Evolutionary conservation across 1,284 basidiomycete species (phyloP).

Genomic region (Naganishia cerealis): DNA sequence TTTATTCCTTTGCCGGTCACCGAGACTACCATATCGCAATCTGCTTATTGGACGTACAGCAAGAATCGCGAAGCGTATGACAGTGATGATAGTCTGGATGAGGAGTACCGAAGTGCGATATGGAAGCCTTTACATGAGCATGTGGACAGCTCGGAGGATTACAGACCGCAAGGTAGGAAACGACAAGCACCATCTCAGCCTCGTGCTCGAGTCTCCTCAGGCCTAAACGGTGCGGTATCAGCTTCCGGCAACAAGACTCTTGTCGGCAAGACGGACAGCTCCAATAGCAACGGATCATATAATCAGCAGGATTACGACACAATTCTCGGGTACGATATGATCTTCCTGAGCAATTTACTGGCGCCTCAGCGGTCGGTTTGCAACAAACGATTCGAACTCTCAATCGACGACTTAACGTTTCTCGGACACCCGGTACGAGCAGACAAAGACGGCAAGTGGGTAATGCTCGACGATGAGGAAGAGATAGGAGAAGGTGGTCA

Average conservation of each 20-base stretch:
- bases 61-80: slow-evolving; percentile 32
- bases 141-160: slow-evolving; percentile 20
- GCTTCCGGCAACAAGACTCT: slow-evolving; percentile 7
- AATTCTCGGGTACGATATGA: slow-evolving; percentile 75
- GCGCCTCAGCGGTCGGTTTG: slow-evolving; percentile 77
- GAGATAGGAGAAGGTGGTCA: slow-evolving; percentile 25
- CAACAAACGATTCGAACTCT: slow-evolving; percentile 90
- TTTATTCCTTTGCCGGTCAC: slow-evolving; percentile 10
- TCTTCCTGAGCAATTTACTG: slow-evolving; percentile 77
- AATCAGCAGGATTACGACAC: slow-evolving; percentile 62
- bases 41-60: slow-evolving; percentile 25
- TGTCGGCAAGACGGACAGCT: slow-evolving; percentile 30
- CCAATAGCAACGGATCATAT: slow-evolving; percentile 32
- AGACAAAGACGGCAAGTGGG: slow-evolving; percentile 70
- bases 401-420: slow-evolving; percentile 90
- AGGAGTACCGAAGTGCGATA: slow-evolving; percentile 28
- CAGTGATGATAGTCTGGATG: slow-evolving; percentile 32
- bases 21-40: slow-evolving; percentile 28
- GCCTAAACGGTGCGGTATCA: neutral
- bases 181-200: slow-evolving; percentile 18
- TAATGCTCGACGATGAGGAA: slow-evolving; percentile 39
- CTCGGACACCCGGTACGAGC: slow-evolving; percentile 89
- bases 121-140: slow-evolving; percentile 34
- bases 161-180: slow-evolving; percentile 25
- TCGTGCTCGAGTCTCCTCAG: neutral